Evolutionary conservation across 345 rosid genomes (phyloP).

Genomic region (Brassica napus): Da-Ae NC_063451.1:18955001-18955500

Average conservation of each 20-base stretch:
- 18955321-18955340: conserved; percentile 49
- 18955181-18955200: too few species aligned
- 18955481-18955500: conserved; percentile 62
- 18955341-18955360: conserved; percentile 42
- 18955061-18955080: conserved; percentile 43
- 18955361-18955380: conserved; percentile 19
- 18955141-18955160: too few species aligned
- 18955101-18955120: conserved; percentile 39
- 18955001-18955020: conserved; percentile 51
- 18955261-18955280: too few species aligned
- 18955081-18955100: conserved; percentile 41
- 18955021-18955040: conserved; percentile 52
- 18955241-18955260: too few species aligned
- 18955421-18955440: conserved; percentile 55
- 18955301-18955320: conserved; percentile 57
- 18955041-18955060: conserved; percentile 60
- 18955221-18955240: too few species aligned
- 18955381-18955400: conserved; percentile 46
- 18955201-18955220: too few species aligned
- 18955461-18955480: conserved; percentile 43
- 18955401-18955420: conserved; percentile 56
- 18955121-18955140: conserved; percentile 19
- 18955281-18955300: too few species aligned
- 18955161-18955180: too few species aligned
- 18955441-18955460: conserved; percentile 59